Base-by-base conservation (phyloP, 257 asterid genomes). In the Haberlea rhodopensis region DNA sequence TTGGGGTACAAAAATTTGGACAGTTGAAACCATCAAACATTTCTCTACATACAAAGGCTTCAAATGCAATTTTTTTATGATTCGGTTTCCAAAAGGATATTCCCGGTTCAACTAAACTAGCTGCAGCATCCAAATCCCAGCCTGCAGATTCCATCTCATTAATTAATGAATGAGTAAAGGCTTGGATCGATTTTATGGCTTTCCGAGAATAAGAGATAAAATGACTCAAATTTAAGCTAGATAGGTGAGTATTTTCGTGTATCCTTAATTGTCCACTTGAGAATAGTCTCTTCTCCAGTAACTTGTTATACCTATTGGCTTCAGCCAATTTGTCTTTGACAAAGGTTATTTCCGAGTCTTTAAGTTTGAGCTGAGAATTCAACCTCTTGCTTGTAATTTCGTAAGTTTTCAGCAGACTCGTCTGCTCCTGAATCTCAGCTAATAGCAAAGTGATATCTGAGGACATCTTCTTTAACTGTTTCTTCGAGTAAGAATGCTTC, bases 61-160 rank as follows among this genome's bases (percentile, higher is more conserved):
- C 97, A 34, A 89, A 85, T 0, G 91, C 94, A 34, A 67, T 87
- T 51, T 87, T 78, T n/a, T n/a, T 72, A 55, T 92, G 84, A 62
- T 57, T 84, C 24, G 71, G 48, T 58, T 78, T 75, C 84, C 80
- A 79, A 65, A 79, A 85, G 19, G 79, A 49, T 43, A 80, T 76
- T 2, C 80, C 85, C 0, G 95, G 88, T 20, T 76, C 76, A 13
- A 92, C 79, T 4, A 86, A 73, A 19, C 67, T 62, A 20, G 87
- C 99, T 0, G 88, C 96, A 23, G 76, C 73, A 29, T 77, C 85
- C 75, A 92, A 58, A 74, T 87, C 95, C 97, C 96, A 92, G 24
- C 71, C 85, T 0, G 91, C 82, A 57, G 77, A 76, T 45, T 82
- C 87, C 94, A 92, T 83, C 69, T 84, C 91, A 8, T 61, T 62